Conservation (phyloP, 306 rosid species). For the Quercus glauca region DNA sequence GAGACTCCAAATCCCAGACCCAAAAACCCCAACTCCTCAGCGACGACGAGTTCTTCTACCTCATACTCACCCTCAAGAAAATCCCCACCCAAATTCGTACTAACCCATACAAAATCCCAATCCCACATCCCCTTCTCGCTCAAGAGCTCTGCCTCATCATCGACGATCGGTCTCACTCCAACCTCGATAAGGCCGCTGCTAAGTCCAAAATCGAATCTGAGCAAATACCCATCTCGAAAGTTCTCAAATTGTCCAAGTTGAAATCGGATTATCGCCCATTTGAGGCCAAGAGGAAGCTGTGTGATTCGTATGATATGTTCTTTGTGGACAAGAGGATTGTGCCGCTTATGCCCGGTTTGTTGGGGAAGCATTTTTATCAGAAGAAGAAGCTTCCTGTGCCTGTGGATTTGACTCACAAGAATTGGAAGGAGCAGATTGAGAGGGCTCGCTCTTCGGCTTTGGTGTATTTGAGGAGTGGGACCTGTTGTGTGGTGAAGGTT, state of each 20-base stretch:
- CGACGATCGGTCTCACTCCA: slow-evolving; percentile 63
- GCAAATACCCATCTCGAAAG: slow-evolving; percentile 45
- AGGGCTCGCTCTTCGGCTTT: slow-evolving; percentile 43
- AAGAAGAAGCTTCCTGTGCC: slow-evolving; percentile 82
- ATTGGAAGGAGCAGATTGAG: slow-evolving; percentile 83
- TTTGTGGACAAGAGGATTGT: slow-evolving; percentile 60
- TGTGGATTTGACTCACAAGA: slow-evolving; percentile 56
- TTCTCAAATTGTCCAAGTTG: slow-evolving; percentile 65
- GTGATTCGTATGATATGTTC: slow-evolving; percentile 61
- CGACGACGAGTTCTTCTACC: slow-evolving; percentile 58
- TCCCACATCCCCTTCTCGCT: slow-evolving; percentile 56
- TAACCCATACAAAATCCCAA: slow-evolving; percentile 56
- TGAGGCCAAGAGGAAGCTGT: slow-evolving; percentile 68
- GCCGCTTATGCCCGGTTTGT: slow-evolving; percentile 43
- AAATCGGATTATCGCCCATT: slow-evolving; percentile 64
- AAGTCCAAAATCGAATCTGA: slow-evolving; percentile 52
- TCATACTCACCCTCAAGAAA: slow-evolving; percentile 57
- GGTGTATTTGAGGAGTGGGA: slow-evolving; percentile 60
- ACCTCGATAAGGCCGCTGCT: slow-evolving; percentile 46
- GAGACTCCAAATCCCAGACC: slow-evolving; percentile 27
- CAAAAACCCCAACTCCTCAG: slow-evolving; percentile 60
- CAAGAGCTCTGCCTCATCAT: slow-evolving; percentile 59
- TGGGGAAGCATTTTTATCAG: slow-evolving; percentile 79
- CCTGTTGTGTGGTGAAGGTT: slow-evolving; percentile 74
- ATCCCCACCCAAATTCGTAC: slow-evolving; percentile 54